Conservation (phyloP, 257 asterid species). For the Ocimum tenuiflorum region DNA sequence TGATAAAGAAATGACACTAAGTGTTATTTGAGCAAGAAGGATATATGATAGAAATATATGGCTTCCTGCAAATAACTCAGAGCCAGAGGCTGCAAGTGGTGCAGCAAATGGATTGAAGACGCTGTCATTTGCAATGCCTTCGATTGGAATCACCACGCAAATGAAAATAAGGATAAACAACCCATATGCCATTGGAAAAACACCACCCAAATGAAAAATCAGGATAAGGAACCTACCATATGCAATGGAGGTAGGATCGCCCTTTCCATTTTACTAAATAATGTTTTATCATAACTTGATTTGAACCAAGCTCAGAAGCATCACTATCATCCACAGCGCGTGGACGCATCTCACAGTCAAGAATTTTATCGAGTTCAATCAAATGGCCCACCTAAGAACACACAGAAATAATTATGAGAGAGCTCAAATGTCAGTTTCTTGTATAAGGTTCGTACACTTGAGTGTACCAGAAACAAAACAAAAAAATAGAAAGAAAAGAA, state of each 20-base stretch:
- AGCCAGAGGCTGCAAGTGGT: constrained; percentile 19
- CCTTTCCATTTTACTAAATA: constrained; percentile 97
- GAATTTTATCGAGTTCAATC: constrained; percentile 78
- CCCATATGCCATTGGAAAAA: no score
- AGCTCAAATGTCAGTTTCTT: not conserved
- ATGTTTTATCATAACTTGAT: constrained; percentile 79
- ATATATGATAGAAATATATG: constrained; percentile 3
- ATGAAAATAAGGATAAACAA: no score
- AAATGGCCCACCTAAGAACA: constrained; percentile 70
- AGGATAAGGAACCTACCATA: constrained; percentile 52
- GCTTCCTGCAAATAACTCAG: constrained; percentile 16
- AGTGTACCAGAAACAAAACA: no score
- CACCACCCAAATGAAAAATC: constrained; percentile 12
- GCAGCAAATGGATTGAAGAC: constrained; percentile 1
- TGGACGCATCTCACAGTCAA: constrained; percentile 91
- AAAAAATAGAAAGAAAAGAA: not conserved
- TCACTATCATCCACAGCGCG: constrained; percentile 54
- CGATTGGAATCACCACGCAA: no score
- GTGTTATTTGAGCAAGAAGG: constrained; percentile 1
- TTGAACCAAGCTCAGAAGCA: constrained; percentile 58
- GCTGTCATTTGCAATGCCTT: constrained; percentile 12
- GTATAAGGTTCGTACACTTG: constrained; percentile 1
- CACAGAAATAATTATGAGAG: constrained; percentile 14
- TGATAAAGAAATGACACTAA: no score
- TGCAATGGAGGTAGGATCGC: constrained; percentile 80